Conservation (phyloP, 192 early-diverging fungal species). For the Backusella parvicylindrica region DNA sequence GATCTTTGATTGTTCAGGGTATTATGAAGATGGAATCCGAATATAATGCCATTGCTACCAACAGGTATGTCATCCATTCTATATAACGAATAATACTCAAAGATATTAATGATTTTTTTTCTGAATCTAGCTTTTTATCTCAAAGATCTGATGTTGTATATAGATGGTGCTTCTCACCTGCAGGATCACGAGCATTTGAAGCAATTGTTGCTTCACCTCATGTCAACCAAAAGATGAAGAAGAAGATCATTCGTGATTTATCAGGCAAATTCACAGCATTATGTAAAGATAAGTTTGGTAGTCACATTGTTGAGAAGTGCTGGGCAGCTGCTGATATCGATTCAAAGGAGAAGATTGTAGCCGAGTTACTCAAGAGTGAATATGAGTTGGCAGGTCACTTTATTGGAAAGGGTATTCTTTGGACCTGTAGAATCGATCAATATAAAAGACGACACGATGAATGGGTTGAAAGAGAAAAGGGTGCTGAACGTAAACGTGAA, state of each 20-base stretch:
- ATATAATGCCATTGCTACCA: conserved; percentile 52
- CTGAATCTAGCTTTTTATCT: conserved; percentile 56
- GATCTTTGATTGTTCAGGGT: conserved; percentile 64
- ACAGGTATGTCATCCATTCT: too few species aligned
- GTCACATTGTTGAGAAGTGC: conserved; percentile 76
- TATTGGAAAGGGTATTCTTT: conserved; percentile 70
- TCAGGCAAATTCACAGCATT: conserved; percentile 54
- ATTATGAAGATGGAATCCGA: conserved; percentile 61
- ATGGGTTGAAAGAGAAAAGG: conserved; percentile 74
- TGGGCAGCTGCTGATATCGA: conserved; percentile 72
- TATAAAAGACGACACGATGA: conserved; percentile 73
- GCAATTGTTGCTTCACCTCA: conserved; percentile 54
- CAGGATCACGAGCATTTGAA: conserved; percentile 74
- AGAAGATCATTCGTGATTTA: conserved; percentile 59
- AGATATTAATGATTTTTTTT: neutral
- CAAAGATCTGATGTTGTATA: conserved; percentile 43
- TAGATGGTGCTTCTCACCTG: conserved; percentile 61
- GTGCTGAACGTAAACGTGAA: conserved; percentile 65
- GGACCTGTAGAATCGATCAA: conserved; percentile 75
- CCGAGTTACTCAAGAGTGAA: conserved; percentile 59
- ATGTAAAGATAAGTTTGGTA: conserved; percentile 71
- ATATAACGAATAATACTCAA: too few species aligned
- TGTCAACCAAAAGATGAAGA: conserved; percentile 61
- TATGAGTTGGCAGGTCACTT: conserved; percentile 54
- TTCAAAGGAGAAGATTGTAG: conserved; percentile 65